A percentile compares a stretch with the other conserved stretches of the same genome.
Conservation (phyloP, 2,329 filamentous ascomycete genomes). For the Scedosporium aurantiacum region DNA sequence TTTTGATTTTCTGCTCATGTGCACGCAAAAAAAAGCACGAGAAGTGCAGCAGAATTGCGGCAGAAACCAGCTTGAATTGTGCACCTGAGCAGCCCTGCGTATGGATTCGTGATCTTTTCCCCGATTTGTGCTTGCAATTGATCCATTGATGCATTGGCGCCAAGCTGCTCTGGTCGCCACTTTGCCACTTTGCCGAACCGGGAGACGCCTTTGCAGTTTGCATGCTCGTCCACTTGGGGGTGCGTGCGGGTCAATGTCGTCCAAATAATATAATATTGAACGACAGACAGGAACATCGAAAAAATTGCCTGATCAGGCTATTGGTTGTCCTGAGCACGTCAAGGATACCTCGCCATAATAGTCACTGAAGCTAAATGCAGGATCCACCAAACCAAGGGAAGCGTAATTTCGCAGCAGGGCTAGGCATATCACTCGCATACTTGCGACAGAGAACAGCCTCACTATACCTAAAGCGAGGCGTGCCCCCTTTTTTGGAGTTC, state of each 20-base stretch:
- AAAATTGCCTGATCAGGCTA: not conserved
- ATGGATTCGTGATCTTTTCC: not conserved
- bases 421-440: not conserved
- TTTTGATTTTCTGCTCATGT: not conserved
- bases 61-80: not conserved
- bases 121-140: not conserved
- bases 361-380: not conserved
- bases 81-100: not conserved
- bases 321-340: too few relatives aligned
- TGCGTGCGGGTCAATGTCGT: not conserved
- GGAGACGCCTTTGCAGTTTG: not conserved
- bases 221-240: not conserved
- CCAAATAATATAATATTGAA: not conserved
- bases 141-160: not conserved
- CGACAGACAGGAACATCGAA: not conserved
- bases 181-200: not conserved
- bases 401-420: not conserved
- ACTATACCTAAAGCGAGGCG: not conserved
- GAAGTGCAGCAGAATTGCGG: too few relatives aligned
- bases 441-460: not conserved
- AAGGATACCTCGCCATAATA: not conserved
- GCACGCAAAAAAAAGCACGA: too few relatives aligned
- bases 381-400: not conserved
- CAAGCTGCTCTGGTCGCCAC: not conserved
- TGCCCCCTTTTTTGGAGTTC: not conserved